Evolutionary conservation across 1,284 basidiomycete genomes (phyloP).

Genomic region (Cystobasidiaceae sp.): DNA sequence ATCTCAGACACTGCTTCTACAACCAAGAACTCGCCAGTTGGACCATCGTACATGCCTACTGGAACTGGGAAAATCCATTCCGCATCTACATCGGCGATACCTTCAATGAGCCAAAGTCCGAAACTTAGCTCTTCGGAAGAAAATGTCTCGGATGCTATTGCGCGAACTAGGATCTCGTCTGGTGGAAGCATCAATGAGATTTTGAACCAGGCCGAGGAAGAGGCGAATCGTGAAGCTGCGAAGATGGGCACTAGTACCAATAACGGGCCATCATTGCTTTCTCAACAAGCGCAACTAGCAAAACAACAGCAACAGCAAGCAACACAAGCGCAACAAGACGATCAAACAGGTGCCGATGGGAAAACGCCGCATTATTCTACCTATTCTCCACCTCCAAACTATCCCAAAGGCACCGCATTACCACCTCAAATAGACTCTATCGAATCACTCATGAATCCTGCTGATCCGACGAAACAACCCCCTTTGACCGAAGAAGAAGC

Average conservation of each 20-base stretch:
- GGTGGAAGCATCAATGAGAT: constrained; percentile 8
- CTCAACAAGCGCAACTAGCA: constrained; percentile 39
- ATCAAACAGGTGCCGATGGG: background rate
- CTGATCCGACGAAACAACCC: constrained; percentile 36
- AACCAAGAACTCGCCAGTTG: constrained; percentile 2
- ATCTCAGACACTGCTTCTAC: constrained; percentile 45
- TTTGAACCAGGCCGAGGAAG: constrained; percentile 13
- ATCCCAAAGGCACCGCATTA: constrained; percentile 5
- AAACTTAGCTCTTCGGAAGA: constrained; percentile 20
- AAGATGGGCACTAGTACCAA: background rate
- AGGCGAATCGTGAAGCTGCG: constrained; percentile 2
- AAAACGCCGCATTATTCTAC: background rate
- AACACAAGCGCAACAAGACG: background rate
- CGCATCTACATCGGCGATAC: background rate
- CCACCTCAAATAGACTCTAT: background rate
- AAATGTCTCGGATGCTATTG: constrained; percentile 25
- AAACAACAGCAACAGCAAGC: constrained; percentile 8
- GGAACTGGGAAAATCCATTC: background rate
- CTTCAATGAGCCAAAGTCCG: constrained; percentile 3
- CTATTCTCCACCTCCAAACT: constrained; percentile 7
- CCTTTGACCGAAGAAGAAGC: constrained; percentile 37
- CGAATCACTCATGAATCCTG: constrained; percentile 13
- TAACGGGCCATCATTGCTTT: constrained; percentile 45
- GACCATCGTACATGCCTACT: constrained; percentile 9
- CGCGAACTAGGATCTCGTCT: constrained; percentile 10